Percentiles rank a stretch among this genome's conserved stretches.
These are phyloP conservation scores for Cymbopogon citratus DNA, from an alignment of 176 grass and related monocot genomes.

Conservation along the genomic window DNA sequence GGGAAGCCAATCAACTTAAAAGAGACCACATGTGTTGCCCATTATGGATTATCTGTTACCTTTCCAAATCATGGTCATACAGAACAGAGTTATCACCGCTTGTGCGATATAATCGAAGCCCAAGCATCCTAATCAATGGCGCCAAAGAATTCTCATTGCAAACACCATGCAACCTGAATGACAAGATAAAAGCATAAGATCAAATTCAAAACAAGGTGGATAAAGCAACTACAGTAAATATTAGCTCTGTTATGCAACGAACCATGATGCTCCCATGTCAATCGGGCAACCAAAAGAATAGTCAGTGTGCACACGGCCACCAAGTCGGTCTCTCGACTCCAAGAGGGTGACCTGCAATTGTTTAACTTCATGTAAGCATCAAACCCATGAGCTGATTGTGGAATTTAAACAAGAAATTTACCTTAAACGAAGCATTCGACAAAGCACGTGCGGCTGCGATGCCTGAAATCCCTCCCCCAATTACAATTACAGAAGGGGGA, in stretches of 20 bases:
- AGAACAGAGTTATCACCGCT: constrained; percentile 96
- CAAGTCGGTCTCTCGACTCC: constrained; percentile 77
- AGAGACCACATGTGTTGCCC: neutral
- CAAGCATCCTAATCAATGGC: constrained; percentile 84
- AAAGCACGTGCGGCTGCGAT: constrained; percentile 77
- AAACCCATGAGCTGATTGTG: neutral
- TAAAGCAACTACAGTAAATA: constrained; percentile 8
- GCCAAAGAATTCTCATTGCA: constrained; percentile 98
- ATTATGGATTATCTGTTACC: constrained; percentile 40
- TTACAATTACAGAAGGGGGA: constrained; percentile 82
- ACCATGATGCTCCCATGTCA: constrained; percentile 99
- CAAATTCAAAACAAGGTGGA: constrained; percentile 9
- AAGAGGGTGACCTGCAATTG: constrained; percentile 65
- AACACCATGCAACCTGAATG: constrained; percentile 90
- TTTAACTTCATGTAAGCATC: constrained; percentile 26
- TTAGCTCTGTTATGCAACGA: constrained; percentile 22
- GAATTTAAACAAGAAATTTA: constrained; percentile 23
- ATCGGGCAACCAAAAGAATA: constrained; percentile 98
- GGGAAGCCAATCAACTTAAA: constrained; percentile 19
- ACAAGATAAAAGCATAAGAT: constrained; percentile 39
- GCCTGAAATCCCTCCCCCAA: constrained; percentile 96
- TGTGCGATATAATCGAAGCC: constrained; percentile 90
- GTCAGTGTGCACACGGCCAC: constrained; percentile 88
- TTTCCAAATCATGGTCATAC: constrained; percentile 98
- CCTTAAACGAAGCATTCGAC: constrained; percentile 88